These are phyloP conservation scores for Pneumocystis jirovecii DNA, from an alignment of 1,139 yeast genomes.

Conservation along the genomic window DNA sequence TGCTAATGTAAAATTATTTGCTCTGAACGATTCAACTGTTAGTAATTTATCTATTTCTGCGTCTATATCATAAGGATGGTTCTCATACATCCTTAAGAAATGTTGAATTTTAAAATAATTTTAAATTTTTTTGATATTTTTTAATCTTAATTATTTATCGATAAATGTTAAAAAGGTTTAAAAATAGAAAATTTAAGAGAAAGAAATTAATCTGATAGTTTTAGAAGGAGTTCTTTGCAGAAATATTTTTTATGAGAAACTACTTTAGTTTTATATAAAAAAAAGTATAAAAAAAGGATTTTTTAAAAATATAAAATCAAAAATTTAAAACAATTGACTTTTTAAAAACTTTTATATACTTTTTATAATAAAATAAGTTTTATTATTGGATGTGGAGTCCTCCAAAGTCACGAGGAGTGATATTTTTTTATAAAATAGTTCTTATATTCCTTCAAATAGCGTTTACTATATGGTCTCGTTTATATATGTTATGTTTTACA, in stretches of 20 bases:
- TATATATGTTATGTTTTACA: neutral
- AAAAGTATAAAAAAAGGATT: too few relatives aligned
- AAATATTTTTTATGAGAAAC: too few relatives aligned
- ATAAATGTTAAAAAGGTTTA: neutral
- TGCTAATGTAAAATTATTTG: slow-evolving; percentile 52
- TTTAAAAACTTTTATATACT: too few relatives aligned
- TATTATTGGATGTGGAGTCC: neutral
- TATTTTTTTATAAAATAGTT: neutral
- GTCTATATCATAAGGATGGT: slow-evolving; percentile 43
- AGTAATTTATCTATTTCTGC: slow-evolving; percentile 55
- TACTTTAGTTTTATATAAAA: too few relatives aligned
- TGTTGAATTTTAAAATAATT: too few relatives aligned
- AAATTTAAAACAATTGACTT: too few relatives aligned
- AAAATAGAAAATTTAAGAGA: too few relatives aligned
- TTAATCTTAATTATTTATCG: neutral
- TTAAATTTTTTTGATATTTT: neutral
- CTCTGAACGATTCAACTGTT: slow-evolving; percentile 32
- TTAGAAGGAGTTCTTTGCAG: too few relatives aligned
- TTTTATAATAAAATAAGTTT: too few relatives aligned
- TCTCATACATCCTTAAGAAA: neutral
- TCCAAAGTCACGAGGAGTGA: neutral
- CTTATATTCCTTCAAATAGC: neutral
- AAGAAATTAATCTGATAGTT: too few relatives aligned
- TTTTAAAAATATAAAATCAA: too few relatives aligned
- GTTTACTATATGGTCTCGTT: neutral